Base-by-base conservation (phyloP, 2,329 filamentous ascomycete genomes). In the Aspergillus vadensis region DNA sequence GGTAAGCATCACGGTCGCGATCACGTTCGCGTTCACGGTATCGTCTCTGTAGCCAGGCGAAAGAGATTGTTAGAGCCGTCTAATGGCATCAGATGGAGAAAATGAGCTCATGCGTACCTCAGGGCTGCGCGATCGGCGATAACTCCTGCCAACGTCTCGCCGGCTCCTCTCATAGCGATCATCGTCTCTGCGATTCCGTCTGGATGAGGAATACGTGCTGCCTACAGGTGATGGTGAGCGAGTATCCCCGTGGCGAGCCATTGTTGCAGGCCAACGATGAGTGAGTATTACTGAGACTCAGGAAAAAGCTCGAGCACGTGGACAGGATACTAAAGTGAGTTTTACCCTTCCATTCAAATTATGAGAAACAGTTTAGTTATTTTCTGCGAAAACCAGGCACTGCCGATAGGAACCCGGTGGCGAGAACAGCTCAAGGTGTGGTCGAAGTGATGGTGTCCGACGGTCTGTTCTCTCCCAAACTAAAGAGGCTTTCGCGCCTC, bases 201-300 rank as follows among this genome's bases (percentile, higher is more conserved):
- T 89, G 81, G 87, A 88, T 74, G 88, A 86, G 79, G 87, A 88
- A 79, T 86, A 84, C 76, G 90, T 88, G 84, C 90, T 92, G 87
- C 90, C 90, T 92, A 89, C 88, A 88, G 90, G 90, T 88, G 89
- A 92, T 91, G 91, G 91, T 93, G 91, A 94, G 90, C 91, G 84
- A 82, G 82, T 81, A 78, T 85, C 83, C 81, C 82, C 83, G 77
- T 82, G 82, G 77, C 83, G 82, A 81, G 82, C 82, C 83, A 85
- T 85, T 77, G 71, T 80, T 80, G 79, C 77, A 81, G 77, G 82
- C 81, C 78, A 81, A 82, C 76, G 73, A 78, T 78, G 70, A 78
- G 77, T 79, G 77, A 79, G 77, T 78, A 74, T 79, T 80, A 80
- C 78, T 76, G 73, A 65, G 67, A 70, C 69, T 70, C 72, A 67